Evolutionary conservation across 352 stramenopile species (phyloP), one percentile per base, ranked within the genome.

Genomic region (Globisporangium mamillatum): DNA sequence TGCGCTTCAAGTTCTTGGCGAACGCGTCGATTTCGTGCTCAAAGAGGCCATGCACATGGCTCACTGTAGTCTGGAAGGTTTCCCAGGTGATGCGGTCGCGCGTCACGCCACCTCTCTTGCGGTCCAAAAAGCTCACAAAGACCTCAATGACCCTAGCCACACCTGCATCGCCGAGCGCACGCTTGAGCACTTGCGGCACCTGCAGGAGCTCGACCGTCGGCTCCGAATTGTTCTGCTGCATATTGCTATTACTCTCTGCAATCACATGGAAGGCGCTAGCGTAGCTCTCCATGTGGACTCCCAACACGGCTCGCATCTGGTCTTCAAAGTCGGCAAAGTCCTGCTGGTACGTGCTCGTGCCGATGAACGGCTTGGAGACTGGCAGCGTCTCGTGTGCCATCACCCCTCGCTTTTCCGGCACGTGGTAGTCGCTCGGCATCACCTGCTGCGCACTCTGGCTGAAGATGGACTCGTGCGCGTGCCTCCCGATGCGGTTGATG

Each of bases 261-360:
- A 88, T 38, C 0, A 60, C 22, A 46, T 80, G 63, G 59, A 92
- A 94, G 3, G 84, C 82, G 7, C 52, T 57, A 34, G 86, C 74
- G 54, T 86, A 92, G 6, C 69, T 56, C 52, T 80, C 73, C 9
- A 81, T 34, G 1, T 74, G 63, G 0, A 78, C 63, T 0, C 41
- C 61, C 3, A 90, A 52, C 16, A 91, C 72, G 7, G 72, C 68
- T 24, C 69, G 74, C 70, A 80, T 75, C 14, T 92, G 73, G 0
- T 81, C 69, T 18, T 88, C 74, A 69, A 82, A 89, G 20, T 73
- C 70, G 9, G 75, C 56, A 65, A 92, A 94, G 64, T 94, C 85
- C 20, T 78, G 71, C 52, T 84, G 70, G 61, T 92, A 91, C 29
- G 78, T 90, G 60, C 67, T 93, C 24, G 75, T 77, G 8, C 79